phyloP scores from a whole-genome alignment of 73 alveolate genomes.

The Stentor coeruleus region DNA sequence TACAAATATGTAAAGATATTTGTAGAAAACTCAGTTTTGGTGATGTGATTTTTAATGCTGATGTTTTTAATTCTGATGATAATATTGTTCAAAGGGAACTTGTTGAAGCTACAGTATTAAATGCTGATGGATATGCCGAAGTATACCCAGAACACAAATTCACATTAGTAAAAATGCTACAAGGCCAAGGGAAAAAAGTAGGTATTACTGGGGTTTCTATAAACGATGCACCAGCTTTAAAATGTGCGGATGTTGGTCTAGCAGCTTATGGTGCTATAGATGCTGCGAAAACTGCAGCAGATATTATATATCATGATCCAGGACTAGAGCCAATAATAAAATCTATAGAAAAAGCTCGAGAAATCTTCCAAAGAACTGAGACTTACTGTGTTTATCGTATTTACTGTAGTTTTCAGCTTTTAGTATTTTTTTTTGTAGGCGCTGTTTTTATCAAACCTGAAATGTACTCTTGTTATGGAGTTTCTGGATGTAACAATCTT shows the following conservation, averaged over 20 bases:
- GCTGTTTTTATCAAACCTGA: not conserved
- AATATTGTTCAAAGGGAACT: not conserved
- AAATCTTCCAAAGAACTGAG: constrained; percentile 3
- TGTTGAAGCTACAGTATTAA: not conserved
- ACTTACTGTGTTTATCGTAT: not conserved
- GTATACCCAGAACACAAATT: constrained; percentile 27
- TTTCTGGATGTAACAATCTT: not conserved
- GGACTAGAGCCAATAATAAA: constrained; percentile 4
- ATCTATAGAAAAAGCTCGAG: constrained; percentile 2
- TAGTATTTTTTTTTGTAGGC: not conserved
- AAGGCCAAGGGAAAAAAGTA: constrained; percentile 25
- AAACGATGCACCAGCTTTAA: constrained; percentile 65
- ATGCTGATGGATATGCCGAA: constrained; percentile 22
- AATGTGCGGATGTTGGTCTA: constrained; percentile 61
- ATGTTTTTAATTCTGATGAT: not conserved
- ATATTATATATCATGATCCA: constrained; percentile 29
- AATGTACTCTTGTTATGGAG: not conserved
- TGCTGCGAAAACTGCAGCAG: constrained; percentile 61
- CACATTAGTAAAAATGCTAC: not conserved
- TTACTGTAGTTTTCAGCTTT: constrained; percentile 21
- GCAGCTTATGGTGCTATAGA: constrained; percentile 63
- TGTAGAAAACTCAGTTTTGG: constrained; percentile 25
- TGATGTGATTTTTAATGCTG: not conserved
- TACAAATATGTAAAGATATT: constrained; percentile 40
- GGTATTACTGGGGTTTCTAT: constrained; percentile 60